Evolutionary conservation across 1,284 basidiomycete species (phyloP), one percentile per base, ranked within the genome.

Genomic region (Phlebopus sp.): DNA sequence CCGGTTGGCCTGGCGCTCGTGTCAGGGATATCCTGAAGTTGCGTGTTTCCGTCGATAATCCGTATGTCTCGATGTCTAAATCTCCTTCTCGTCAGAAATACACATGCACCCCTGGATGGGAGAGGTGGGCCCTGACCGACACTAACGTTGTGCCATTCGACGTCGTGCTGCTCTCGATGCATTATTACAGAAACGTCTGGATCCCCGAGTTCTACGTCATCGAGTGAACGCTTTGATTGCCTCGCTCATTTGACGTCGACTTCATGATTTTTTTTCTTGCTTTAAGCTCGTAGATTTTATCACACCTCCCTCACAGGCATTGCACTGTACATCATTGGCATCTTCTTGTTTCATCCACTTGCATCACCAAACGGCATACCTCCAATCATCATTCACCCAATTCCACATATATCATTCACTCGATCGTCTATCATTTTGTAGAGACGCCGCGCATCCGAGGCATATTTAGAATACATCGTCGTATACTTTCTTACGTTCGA

Each of bases 171-270:
- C 30, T 67, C 1, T 64, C 62, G 11, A 14, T 61, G 1, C 62
- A 64, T 50, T 64, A 63, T 40, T 64, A 67, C 31, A 51, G 49
- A 15, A 57, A 52, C 8, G 32, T 46, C 11, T 63, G 65, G 62
- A 38, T 64, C 5, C 62, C 63, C 13, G 65, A 67, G 35, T 25
- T 67, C 44, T 67, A 67, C 37, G 51, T 64, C 43, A 55, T 64
- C 3, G 55, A 58, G 36, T 66, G 49, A 64, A 18, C 54, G 35
- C 43, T 9, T 8, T 11, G 19, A 23, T 31, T 7, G 19, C 21
- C 18, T 19, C 3, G 17, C 14, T 21, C 29, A n/a, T n/a, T 21
- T 7, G 10, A 11, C 29, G 27, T 35, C 30, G 8, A 17, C n/a
- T n/a, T n/a, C 13, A 27, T 37, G 21, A 23, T 25, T 25, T 8